phyloP scores from a whole-genome alignment of 1,284 basidiomycete species.

The Cutaneotrichosporon sp. region DNA sequence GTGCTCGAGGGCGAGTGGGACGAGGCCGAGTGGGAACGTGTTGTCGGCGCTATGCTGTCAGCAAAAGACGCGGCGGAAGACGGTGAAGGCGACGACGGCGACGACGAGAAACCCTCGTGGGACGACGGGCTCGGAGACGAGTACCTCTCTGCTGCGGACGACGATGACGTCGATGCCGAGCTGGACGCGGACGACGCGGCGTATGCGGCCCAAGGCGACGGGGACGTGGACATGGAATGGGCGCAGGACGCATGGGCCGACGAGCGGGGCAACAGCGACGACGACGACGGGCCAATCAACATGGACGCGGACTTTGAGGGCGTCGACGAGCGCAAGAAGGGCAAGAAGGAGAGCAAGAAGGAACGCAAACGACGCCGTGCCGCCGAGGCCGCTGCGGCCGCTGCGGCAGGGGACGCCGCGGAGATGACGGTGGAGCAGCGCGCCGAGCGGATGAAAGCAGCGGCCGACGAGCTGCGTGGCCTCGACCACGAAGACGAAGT shows the following conservation, averaged over 20 bases:
- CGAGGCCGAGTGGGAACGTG: constrained; percentile 44
- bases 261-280: constrained; percentile 12
- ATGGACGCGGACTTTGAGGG: constrained; percentile 50
- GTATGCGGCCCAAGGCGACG: constrained; percentile 12
- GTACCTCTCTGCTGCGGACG: constrained; percentile 50
- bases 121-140: constrained; percentile 63
- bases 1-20: constrained; percentile 46
- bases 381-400: constrained; percentile 55
- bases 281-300: constrained; percentile 44
- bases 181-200: constrained; percentile 15
- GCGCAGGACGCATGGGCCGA: constrained; percentile 7
- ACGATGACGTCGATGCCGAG: constrained; percentile 12
- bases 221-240: not conserved
- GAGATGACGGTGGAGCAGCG: constrained; percentile 69
- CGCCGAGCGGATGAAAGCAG: constrained; percentile 67
- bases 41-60: constrained; percentile 36
- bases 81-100: constrained; percentile 44
- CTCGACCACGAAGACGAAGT: constrained; percentile 96
- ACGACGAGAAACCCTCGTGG: constrained; percentile 62
- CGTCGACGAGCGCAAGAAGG: constrained; percentile 41
- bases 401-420: constrained; percentile 54
- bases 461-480: constrained; percentile 83
- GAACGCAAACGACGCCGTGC: constrained; percentile 47
- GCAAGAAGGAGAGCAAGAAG: constrained; percentile 55
- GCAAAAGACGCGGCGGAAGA: constrained; percentile 18